Evolutionary conservation across 768 basidiomycete genomes (phyloP), one percentile per base, ranked within the genome.

Genomic region (Dendrothele bispora): DNA sequence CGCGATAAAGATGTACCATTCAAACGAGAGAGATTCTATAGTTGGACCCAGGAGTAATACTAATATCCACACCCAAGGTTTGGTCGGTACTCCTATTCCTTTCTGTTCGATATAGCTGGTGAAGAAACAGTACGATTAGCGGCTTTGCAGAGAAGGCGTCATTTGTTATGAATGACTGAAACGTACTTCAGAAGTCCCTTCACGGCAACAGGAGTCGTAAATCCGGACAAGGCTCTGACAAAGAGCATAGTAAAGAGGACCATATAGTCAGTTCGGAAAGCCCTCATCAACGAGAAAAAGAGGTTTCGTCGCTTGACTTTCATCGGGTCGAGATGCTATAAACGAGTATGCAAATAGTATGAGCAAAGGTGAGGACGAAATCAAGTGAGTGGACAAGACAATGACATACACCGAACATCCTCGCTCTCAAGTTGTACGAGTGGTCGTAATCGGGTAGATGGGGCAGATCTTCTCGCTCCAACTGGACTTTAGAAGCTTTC

Each of bases 51-150:
- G 36, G 50, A 81, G 72, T 7, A 83, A 66, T 56, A 66, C 64
- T 0, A 63, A 25, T 12, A 88, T 75, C 85, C 86, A 89, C 5
- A 88, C 74, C 79, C 85, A 86, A 1, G 87, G 86, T 26, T 74
- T 56, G 0, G 82, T 70, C 18, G 62, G 25, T 20, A 21, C 70
- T 17, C 62, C 71, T 47, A 73, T 56, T 2, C 79, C 81, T 7
- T 68, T 63, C 3, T 61, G 72, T 63, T 88, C 84, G 15, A 90
- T 64, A 55, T 86, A 82, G 29, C 78, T 83, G 43, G n/a, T n/a
- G n/a, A n/a, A 66, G 51, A 65, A 61, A 7, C 18, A 18, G 37
- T 27, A 24, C 21, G 17, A 35, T 10, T 17, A 17, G 5, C 8
- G 12, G 15, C 3, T 25, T 17, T 18, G 18, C n/a, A n/a, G 15